Conservation (phyloP, 768 basidiomycete species). For the Pholiota molesta region DNA sequence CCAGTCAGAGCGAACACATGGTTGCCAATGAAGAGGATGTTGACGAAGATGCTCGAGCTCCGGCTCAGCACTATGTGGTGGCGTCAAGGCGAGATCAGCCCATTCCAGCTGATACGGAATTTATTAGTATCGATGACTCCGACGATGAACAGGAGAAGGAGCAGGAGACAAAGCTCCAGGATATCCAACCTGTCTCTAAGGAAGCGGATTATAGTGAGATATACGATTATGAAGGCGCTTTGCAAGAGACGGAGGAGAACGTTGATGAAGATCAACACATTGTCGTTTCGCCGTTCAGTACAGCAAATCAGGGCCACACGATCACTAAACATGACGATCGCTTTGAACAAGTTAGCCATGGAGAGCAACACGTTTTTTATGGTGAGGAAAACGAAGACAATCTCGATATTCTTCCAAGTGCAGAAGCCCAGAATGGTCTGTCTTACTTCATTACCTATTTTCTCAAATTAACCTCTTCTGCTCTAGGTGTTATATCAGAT, state of each 20-base stretch:
- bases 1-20: conserved; percentile 18
- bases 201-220: background rate
- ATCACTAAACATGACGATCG: background rate
- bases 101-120: conserved; percentile 23
- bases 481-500: background rate
- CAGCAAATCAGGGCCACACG: too few relatives aligned
- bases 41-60: conserved; percentile 1
- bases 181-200: background rate
- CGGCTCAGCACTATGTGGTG: background rate
- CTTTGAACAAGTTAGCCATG: background rate
- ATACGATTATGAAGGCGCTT: too few relatives aligned
- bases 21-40: conserved; percentile 8
- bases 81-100: conserved; percentile 3
- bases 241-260: background rate
- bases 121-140: conserved; percentile 26
- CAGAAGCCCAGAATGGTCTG: background rate
- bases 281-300: too few relatives aligned
- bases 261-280: background rate
- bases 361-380: background rate
- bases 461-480: background rate
- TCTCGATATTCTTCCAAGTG: background rate
- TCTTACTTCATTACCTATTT: background rate
- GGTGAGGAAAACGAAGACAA: background rate
- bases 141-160: conserved; percentile 19
- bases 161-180: conserved; percentile 1